Evolutionary conservation across 2,329 filamentous ascomycete genomes (phyloP).

Genomic region (Paraconiothyrium brasiliense): DNA sequence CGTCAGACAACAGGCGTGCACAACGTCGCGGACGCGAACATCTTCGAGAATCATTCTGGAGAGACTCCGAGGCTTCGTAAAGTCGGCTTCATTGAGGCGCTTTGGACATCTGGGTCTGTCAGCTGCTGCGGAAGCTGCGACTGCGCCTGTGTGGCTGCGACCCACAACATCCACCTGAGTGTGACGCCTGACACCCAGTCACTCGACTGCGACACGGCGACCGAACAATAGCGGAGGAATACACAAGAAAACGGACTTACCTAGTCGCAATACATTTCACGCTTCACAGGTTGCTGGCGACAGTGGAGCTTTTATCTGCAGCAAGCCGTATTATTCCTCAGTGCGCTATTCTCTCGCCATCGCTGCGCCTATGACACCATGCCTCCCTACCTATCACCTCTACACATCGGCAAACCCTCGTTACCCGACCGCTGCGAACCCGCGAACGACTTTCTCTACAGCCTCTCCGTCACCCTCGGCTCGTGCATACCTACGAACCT

Average conservation of each 20-base stretch:
- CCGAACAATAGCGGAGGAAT: neutral
- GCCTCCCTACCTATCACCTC: conserved; percentile 46
- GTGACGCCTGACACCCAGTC: conserved; percentile 36
- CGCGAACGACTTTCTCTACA: conserved; percentile 64
- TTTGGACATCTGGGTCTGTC: conserved; percentile 9
- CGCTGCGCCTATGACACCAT: conserved; percentile 39
- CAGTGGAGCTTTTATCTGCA: conserved; percentile 14
- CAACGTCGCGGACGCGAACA: conserved; percentile 9
- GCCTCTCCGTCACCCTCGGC: conserved; percentile 67
- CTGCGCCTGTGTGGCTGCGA: conserved; percentile 40
- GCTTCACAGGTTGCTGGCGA: conserved; percentile 13
- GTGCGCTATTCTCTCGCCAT: conserved; percentile 20
- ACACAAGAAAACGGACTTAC: conserved; percentile 9
- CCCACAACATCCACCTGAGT: conserved; percentile 30
- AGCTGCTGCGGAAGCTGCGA: conserved; percentile 26
- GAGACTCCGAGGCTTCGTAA: neutral
- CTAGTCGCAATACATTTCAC: neutral
- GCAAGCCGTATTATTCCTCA: conserved; percentile 15
- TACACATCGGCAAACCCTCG: conserved; percentile 47
- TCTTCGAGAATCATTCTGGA: neutral
- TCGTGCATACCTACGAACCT: conserved; percentile 71
- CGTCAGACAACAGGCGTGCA: conserved; percentile 23
- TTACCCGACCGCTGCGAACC: conserved; percentile 70
- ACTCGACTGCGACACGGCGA: conserved; percentile 11
- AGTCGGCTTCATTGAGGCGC: neutral